phyloP scores from a whole-genome alignment of 352 stramenopile species.

The Pythium scleroteichum region DNA sequence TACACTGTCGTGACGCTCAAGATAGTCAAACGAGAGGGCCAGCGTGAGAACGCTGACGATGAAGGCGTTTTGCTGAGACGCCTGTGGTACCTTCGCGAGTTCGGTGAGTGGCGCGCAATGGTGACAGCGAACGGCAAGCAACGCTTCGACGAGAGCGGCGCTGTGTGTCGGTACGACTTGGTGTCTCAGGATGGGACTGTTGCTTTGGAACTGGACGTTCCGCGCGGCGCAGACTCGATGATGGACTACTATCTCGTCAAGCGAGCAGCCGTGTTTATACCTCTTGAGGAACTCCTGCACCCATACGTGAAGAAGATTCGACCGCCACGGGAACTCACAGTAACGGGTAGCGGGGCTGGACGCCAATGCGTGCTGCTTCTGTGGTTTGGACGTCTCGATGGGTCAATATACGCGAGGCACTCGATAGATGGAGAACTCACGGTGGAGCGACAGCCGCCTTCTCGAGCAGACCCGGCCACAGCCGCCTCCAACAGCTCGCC shows the following conservation, averaged over 20 bases:
- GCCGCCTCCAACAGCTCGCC: not conserved
- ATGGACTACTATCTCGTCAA: conserved; percentile 70
- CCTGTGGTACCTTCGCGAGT: conserved; percentile 63
- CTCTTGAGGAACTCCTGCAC: conserved; percentile 48
- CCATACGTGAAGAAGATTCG: conserved; percentile 40
- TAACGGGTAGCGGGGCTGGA: not conserved
- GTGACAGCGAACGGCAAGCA: conserved; percentile 37
- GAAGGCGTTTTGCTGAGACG: conserved; percentile 29
- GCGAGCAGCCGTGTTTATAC: conserved; percentile 37
- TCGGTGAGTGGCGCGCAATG: conserved; percentile 48
- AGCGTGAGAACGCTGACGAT: not conserved
- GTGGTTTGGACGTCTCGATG: conserved; percentile 13
- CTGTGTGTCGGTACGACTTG: conserved; percentile 50
- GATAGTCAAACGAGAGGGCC: conserved; percentile 20
- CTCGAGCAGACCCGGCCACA: not conserved
- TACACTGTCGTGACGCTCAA: conserved; percentile 59
- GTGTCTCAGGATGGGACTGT: conserved; percentile 52
- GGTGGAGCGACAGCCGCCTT: conserved; percentile 20
- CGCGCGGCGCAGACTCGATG: conserved; percentile 44
- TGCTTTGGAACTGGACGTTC: conserved; percentile 53
- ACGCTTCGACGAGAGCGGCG: conserved; percentile 25
- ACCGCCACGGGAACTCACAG: conserved; percentile 23
- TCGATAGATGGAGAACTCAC: conserved; percentile 29
- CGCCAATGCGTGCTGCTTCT: conserved; percentile 19
- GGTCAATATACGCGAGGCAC: conserved; percentile 8